Conservation (phyloP, 352 stramenopile genomes). For the Globisporangium spinosum region DNA sequence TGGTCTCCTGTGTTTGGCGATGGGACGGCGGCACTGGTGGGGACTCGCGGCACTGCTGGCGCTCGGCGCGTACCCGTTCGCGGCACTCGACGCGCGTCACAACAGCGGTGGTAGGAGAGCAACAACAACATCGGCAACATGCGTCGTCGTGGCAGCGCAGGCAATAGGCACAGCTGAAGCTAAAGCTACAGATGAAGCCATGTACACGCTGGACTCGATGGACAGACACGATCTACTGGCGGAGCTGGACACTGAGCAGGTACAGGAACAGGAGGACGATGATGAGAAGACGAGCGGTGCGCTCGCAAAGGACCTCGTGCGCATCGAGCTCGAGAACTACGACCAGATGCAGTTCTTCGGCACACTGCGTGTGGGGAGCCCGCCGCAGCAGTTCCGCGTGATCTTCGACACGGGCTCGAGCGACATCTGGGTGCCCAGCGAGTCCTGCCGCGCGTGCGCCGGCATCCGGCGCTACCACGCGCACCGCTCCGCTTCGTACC, state of each 20-base stretch:
- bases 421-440: conserved; percentile 36
- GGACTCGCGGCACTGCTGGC: not conserved
- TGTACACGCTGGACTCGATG: not conserved
- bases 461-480: conserved; percentile 26
- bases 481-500: conserved; percentile 5
- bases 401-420: conserved; percentile 51
- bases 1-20: not conserved
- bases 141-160: not conserved
- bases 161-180: not conserved
- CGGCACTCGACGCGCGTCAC: not conserved
- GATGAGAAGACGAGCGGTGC: not conserved
- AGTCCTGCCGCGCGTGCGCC: conserved; percentile 27
- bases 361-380: conserved; percentile 26
- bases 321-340: conserved; percentile 30
- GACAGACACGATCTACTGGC: not conserved
- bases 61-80: not conserved
- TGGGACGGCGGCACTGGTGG: conserved; percentile 1
- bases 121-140: not conserved
- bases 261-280: not conserved
- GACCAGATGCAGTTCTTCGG: conserved; percentile 44
- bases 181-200: not conserved
- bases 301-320: conserved; percentile 10
- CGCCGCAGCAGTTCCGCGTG: conserved; percentile 32
- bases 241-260: not conserved
- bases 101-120: not conserved